These are phyloP conservation scores for Prosopis cineraria DNA, from an alignment of 306 rosid species.

Conservation along the genomic window DNA sequence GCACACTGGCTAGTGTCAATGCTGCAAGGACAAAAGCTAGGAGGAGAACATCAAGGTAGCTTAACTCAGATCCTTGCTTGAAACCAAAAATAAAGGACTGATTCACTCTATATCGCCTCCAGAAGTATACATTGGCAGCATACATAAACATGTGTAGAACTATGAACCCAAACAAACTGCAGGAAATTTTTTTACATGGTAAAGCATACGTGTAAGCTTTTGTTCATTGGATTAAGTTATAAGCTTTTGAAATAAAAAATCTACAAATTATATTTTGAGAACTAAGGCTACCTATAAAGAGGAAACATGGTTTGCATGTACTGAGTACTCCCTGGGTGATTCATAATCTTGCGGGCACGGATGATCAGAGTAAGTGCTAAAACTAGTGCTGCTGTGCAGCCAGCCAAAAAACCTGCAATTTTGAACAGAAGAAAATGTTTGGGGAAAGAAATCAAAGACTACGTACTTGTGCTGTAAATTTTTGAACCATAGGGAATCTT, in stretches of 20 bases:
- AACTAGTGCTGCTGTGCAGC: conserved; percentile 58
- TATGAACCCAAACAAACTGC: conserved; percentile 73
- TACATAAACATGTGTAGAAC: conserved; percentile 71
- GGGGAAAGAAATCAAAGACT: background rate
- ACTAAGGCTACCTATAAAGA: conserved; percentile 55
- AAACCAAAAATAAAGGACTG: conserved; percentile 78
- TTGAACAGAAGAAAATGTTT: conserved; percentile 1
- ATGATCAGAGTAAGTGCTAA: conserved; percentile 53
- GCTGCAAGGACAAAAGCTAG: conserved; percentile 51
- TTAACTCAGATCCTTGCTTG: conserved; percentile 66
- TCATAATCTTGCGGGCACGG: conserved; percentile 43
- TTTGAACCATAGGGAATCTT: background rate
- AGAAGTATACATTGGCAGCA: conserved; percentile 59
- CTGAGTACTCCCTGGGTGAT: conserved; percentile 24
- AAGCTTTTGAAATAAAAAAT: background rate
- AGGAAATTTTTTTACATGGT: conserved; percentile 23
- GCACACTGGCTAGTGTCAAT: conserved; percentile 57
- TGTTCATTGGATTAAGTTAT: background rate
- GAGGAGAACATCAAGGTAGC: conserved; percentile 54
- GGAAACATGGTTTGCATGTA: conserved; percentile 82
- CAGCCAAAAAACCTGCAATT: conserved; percentile 69
- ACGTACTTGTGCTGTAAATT: background rate
- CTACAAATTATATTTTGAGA: background rate
- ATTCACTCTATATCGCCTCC: conserved; percentile 66
- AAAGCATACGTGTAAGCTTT: background rate